A percentile compares a stretch with the other conserved stretches of the same genome.
Evolutionary conservation across 306 rosid species (phyloP).

Genomic region (Boehmeria nivea): DNA sequence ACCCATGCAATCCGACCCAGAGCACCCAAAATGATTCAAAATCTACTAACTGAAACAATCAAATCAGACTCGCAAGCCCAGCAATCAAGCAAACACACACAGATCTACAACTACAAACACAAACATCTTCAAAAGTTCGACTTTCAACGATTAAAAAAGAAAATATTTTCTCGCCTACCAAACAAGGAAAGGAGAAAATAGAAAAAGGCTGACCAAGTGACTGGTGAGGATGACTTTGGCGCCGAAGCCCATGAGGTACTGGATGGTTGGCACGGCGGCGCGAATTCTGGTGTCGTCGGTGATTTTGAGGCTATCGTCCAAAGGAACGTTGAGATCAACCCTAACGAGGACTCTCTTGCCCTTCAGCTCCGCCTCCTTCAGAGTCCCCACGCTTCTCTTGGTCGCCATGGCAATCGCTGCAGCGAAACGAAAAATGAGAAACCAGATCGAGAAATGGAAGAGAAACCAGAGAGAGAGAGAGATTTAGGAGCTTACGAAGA

Average conservation of each 20-base stretch:
- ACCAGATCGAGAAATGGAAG: neutral
- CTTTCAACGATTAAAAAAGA: neutral
- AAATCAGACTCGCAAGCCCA: neutral
- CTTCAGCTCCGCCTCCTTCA: conserved; percentile 85
- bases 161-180: neutral
- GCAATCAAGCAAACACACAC: conserved; percentile 11
- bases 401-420: conserved; percentile 57
- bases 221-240: conserved; percentile 70
- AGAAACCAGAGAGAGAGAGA: neutral
- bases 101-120: neutral
- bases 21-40: neutral
- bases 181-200: conserved; percentile 3
- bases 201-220: conserved; percentile 50
- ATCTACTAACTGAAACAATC: neutral
- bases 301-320: conserved; percentile 72
- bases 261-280: conserved; percentile 88
- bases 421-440: neutral
- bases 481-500: conserved; percentile 17
- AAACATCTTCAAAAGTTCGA: neutral
- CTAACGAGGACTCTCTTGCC: conserved; percentile 86
- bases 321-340: conserved; percentile 91
- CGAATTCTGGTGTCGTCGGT: conserved; percentile 91
- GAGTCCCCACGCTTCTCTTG: conserved; percentile 76
- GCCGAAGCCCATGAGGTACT: conserved; percentile 59
- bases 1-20: neutral